phyloP scores from a whole-genome alignment of 1,284 basidiomycete species.

The Ganoderma sinense region DNA sequence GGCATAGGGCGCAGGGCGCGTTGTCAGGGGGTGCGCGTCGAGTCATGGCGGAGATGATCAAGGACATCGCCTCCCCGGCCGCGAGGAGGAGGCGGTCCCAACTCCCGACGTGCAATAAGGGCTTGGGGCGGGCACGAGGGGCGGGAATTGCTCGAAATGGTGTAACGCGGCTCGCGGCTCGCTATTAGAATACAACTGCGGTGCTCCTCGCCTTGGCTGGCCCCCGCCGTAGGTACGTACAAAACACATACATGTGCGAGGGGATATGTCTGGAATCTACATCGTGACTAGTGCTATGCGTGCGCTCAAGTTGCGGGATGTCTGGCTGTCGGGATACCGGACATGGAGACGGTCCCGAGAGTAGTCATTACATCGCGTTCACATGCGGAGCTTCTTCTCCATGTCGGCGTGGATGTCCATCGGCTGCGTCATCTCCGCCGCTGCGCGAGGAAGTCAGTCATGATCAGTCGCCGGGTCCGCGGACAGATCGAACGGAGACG shows the following conservation, averaged over 20 bases:
- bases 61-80: background rate
- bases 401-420: constrained; percentile 76
- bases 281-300: background rate
- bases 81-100: background rate
- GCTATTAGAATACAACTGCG: constrained; percentile 20
- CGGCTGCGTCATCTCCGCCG: constrained; percentile 56
- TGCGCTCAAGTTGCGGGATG: background rate
- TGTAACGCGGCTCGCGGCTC: background rate
- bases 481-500: background rate
- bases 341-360: background rate
- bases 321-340: too few species aligned
- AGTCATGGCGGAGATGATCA: constrained; percentile 11
- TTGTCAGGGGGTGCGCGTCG: constrained; percentile 14
- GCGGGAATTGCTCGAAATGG: background rate
- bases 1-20: constrained; percentile 1
- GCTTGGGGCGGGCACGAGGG: background rate
- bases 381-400: constrained; percentile 72
- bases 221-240: background rate
- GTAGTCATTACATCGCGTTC: constrained; percentile 28
- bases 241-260: background rate
- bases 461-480: too few species aligned
- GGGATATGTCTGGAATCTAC: background rate
- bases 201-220: background rate
- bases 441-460: constrained; percentile 44
- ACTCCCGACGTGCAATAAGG: background rate